These are phyloP conservation scores for Setaria viridis DNA, from an alignment of 202 grass and related monocot genomes.

Conservation along the genomic window DNA sequence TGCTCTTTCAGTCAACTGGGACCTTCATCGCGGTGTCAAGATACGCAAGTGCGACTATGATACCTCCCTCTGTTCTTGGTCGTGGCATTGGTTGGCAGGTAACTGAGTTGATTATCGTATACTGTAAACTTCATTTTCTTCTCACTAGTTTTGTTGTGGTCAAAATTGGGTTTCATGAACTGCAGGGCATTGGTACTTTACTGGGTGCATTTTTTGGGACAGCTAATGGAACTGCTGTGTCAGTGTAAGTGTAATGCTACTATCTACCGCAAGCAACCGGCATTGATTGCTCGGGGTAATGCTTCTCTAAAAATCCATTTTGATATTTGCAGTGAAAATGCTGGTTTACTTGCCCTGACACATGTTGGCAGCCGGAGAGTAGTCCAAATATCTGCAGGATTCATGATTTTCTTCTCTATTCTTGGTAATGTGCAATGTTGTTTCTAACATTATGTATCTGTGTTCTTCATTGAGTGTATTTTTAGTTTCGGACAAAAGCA, in stretches of 20 bases:
- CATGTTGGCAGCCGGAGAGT: conserved; percentile 81
- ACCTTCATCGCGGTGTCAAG: conserved; percentile 80
- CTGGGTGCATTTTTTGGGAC: conserved; percentile 87
- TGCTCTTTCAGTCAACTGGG: conserved; percentile 68
- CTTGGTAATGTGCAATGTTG: conserved; percentile 56
- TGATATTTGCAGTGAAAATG: conserved; percentile 74
- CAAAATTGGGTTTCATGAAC: conserved; percentile 9
- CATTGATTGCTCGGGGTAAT: neutral
- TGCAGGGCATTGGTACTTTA: conserved; percentile 78
- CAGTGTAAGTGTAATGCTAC: conserved; percentile 63
- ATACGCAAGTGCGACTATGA: conserved; percentile 80
- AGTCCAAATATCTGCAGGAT: conserved; percentile 96
- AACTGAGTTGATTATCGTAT: conserved; percentile 14
- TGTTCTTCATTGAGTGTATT: neutral
- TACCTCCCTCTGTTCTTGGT: conserved; percentile 84
- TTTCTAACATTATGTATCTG: neutral
- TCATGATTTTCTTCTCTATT: conserved; percentile 96
- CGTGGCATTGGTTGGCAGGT: conserved; percentile 97
- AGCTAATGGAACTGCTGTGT: conserved; percentile 72
- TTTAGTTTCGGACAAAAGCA: neutral
- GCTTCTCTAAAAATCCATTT: neutral
- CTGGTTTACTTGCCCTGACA: conserved; percentile 79
- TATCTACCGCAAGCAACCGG: neutral
- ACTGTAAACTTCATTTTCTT: neutral
- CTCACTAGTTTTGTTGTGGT: neutral